Conservation (phyloP, 2,329 filamentous ascomycete genomes). For the Aphanocladium album region DNA sequence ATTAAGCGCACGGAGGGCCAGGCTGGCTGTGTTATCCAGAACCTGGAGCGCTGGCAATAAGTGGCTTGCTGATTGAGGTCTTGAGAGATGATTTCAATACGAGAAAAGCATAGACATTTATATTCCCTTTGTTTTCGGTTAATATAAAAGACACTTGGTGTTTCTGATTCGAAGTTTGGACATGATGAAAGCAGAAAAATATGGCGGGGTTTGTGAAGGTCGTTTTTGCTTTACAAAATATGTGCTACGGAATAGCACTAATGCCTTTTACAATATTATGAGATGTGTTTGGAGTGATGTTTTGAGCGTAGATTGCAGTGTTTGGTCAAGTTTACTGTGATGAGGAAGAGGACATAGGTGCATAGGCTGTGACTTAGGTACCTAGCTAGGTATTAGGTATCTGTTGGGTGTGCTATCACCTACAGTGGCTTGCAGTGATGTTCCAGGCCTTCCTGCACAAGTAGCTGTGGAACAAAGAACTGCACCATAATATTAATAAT, state of each 20-base stretch:
- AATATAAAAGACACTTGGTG: background rate
- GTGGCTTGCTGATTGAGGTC: background rate
- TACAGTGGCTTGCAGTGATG: too few relatives aligned
- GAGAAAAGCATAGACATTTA: background rate
- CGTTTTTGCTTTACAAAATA: background rate
- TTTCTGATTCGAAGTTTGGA: background rate
- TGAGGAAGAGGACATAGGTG: too few relatives aligned
- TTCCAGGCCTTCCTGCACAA: too few relatives aligned
- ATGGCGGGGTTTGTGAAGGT: too few relatives aligned
- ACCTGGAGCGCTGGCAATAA: constrained; percentile 29
- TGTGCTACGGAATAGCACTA: background rate
- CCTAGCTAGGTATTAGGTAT: too few relatives aligned
- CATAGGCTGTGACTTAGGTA: too few relatives aligned
- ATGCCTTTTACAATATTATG: background rate
- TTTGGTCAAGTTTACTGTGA: too few relatives aligned
- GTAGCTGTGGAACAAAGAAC: too few relatives aligned
- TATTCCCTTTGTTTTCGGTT: background rate
- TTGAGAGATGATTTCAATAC: background rate
- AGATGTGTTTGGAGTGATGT: too few relatives aligned
- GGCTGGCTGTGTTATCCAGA: constrained; percentile 30
- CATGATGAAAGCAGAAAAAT: background rate
- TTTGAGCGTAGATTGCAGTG: too few relatives aligned
- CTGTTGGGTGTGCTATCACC: too few relatives aligned
- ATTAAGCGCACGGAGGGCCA: constrained; percentile 45
- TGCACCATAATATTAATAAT: too few relatives aligned